Percentiles rank a stretch among this genome's conserved stretches.
Conservation (phyloP, 192 early-diverging fungal species). For the Mortierella antarctica region DNA sequence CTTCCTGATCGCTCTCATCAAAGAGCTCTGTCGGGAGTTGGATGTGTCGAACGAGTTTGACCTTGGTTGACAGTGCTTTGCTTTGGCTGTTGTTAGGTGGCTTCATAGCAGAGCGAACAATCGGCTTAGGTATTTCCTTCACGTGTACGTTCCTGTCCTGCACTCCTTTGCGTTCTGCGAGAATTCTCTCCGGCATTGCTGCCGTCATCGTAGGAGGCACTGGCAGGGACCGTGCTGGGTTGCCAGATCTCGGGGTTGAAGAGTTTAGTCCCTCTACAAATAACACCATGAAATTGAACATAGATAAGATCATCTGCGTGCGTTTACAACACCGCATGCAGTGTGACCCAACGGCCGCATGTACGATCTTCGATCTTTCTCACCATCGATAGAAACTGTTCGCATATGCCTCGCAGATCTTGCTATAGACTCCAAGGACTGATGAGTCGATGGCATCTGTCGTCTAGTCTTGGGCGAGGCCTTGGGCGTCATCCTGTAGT, state of each 20-base stretch:
- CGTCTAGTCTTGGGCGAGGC: slow-evolving; percentile 11
- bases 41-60: slow-evolving; percentile 44
- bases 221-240: neutral
- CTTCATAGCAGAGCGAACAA: slow-evolving; percentile 42
- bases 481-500: slow-evolving; percentile 11
- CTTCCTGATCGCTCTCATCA: slow-evolving; percentile 8
- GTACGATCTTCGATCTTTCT: neutral
- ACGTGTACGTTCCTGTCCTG: neutral
- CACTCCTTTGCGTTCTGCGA: no score
- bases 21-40: slow-evolving; percentile 33
- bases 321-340: neutral
- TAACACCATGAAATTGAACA: neutral
- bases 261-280: slow-evolving; percentile 11
- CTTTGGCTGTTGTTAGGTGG: slow-evolving; percentile 8
- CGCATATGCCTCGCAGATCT: neutral
- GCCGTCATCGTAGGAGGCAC: neutral
- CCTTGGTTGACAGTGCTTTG: neutral
- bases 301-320: neutral
- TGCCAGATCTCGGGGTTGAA: neutral
- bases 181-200: neutral
- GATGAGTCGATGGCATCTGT: neutral
- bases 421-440: neutral
- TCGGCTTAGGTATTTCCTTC: neutral
- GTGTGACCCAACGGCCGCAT: neutral
- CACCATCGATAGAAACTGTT: slow-evolving; percentile 28